These are phyloP conservation scores for Backusella parvicylindrica DNA, from an alignment of 192 early-diverging fungal genomes.

Conservation along the genomic window DNA sequence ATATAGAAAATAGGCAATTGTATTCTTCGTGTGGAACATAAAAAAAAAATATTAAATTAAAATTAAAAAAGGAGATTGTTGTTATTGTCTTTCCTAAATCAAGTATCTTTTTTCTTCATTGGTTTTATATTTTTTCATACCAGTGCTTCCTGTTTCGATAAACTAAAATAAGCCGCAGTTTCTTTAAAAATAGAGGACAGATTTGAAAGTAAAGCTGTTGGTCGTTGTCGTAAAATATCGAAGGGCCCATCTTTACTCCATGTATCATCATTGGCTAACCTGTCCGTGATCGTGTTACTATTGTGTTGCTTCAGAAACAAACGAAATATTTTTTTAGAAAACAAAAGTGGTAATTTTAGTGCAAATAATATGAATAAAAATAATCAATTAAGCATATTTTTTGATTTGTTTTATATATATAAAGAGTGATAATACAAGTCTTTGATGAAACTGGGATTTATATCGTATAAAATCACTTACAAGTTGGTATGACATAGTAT, in stretches of 20 bases:
- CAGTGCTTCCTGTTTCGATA: background rate
- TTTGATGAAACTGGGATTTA: background rate
- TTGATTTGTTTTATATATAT: background rate
- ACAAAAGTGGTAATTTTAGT: background rate
- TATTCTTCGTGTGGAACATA: background rate
- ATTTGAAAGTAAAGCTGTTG: background rate
- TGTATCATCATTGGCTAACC: background rate
- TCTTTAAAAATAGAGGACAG: background rate
- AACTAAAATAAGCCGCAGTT: background rate
- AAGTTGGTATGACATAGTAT: background rate
- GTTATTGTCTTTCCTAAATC: slow-evolving; percentile 1
- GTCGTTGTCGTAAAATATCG: background rate
- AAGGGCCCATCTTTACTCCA: background rate
- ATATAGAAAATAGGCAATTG: background rate
- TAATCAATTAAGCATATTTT: background rate
- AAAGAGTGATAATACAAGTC: background rate
- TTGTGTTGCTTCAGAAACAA: background rate
- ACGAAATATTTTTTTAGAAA: background rate
- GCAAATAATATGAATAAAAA: background rate
- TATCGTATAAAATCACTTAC: background rate
- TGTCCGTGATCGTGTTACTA: background rate
- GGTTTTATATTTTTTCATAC: background rate
- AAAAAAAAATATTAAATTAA: background rate
- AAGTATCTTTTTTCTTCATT: background rate
- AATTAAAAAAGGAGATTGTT: slow-evolving; percentile 4